These are phyloP conservation scores for Thalassiosira hispida DNA, from an alignment of 352 stramenopile genomes.

Conservation along the genomic window DNA sequence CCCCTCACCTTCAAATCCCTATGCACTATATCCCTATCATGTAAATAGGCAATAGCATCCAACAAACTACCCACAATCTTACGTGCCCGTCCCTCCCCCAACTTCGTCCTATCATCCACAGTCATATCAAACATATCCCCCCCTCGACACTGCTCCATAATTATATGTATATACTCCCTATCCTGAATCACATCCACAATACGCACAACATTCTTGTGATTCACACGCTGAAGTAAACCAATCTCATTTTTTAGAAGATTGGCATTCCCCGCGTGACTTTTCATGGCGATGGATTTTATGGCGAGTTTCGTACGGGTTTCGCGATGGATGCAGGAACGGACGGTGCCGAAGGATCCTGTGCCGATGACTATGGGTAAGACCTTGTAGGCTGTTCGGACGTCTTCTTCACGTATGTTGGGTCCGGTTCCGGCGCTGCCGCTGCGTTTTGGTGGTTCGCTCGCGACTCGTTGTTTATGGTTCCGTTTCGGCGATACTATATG, in stretches of 20 bases:
- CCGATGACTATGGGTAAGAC: constrained; percentile 22
- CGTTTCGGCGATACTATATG: no score
- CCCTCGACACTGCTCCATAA: constrained; percentile 44
- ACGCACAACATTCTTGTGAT: constrained; percentile 35
- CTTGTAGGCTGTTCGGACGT: constrained; percentile 24
- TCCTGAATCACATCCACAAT: constrained; percentile 42
- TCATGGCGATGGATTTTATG: constrained; percentile 29
- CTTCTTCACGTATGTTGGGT: constrained; percentile 18
- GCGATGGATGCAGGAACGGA: constrained; percentile 32
- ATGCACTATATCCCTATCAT: constrained; percentile 69
- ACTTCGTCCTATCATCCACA: constrained; percentile 20
- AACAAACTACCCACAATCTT: constrained; percentile 62
- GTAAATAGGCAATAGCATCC: constrained; percentile 68
- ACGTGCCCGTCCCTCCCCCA: constrained; percentile 23
- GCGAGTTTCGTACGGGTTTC: constrained; percentile 7
- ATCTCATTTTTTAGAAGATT: constrained; percentile 43
- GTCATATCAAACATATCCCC: constrained; percentile 54
- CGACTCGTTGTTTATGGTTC: no score
- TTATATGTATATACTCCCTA: constrained; percentile 38
- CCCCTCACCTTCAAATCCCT: constrained; percentile 61
- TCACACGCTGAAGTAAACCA: constrained; percentile 22
- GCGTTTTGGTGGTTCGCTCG: no score
- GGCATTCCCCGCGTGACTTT: constrained; percentile 22
- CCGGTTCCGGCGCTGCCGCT: no score
- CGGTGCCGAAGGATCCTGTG: constrained; percentile 28